Evolutionary conservation across 371 early-diverging fungal genomes (phyloP).

Genomic region (Actinomortierella ambigua): DNA sequence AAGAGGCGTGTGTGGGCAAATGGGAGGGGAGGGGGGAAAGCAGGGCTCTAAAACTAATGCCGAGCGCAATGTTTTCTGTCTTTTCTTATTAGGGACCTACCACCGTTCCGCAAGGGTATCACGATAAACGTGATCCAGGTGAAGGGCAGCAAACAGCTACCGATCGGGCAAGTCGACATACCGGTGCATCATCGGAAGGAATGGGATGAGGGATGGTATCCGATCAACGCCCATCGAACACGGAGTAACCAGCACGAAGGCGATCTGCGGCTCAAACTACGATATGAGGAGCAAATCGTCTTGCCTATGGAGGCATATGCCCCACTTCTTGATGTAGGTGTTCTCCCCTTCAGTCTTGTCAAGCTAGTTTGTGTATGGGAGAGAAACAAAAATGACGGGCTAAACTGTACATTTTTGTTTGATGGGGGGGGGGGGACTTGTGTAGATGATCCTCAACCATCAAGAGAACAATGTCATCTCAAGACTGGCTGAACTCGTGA

Average conservation of each 20-base stretch:
- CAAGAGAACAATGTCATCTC: slow-evolving; percentile 53
- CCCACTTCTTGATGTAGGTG: slow-evolving; percentile 39
- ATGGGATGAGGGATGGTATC: slow-evolving; percentile 56
- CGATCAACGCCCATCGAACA: slow-evolving; percentile 47
- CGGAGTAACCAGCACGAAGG: slow-evolving; percentile 48
- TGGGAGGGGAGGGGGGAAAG: too few species aligned
- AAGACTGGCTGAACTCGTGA: slow-evolving; percentile 49
- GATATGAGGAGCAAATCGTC: slow-evolving; percentile 64
- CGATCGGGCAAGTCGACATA: slow-evolving; percentile 43
- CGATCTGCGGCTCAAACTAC: slow-evolving; percentile 60
- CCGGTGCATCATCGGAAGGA: slow-evolving; percentile 25
- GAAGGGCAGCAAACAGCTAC: slow-evolving; percentile 47
- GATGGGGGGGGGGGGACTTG: background rate
- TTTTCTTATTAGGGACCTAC: slow-evolving; percentile 44
- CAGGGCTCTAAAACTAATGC: too few species aligned
- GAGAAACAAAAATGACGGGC: background rate
- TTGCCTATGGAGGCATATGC: slow-evolving; percentile 49
- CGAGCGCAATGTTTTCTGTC: too few species aligned
- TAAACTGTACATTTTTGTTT: background rate
- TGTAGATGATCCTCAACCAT: slow-evolving; percentile 51
- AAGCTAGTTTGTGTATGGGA: background rate
- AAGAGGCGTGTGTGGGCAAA: too few species aligned
- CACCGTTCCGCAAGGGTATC: slow-evolving; percentile 50
- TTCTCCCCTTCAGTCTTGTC: too few species aligned
- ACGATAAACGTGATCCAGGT: slow-evolving; percentile 53